phyloP scores from a whole-genome alignment of 768 basidiomycete genomes.

The Mycena belliarum region DNA sequence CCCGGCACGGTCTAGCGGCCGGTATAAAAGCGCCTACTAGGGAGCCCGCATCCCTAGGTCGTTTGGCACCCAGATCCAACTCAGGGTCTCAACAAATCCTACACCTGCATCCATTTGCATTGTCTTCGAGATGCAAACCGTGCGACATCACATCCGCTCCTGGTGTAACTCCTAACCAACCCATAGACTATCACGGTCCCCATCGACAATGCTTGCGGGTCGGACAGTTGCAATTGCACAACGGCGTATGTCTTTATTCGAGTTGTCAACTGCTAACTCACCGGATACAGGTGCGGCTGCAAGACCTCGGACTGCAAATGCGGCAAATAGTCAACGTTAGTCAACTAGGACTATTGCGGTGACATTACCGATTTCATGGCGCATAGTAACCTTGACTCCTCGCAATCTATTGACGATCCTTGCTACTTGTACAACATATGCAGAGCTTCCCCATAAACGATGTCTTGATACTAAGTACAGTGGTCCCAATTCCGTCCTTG shows the following conservation, averaged over 20 bases:
- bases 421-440: not conserved
- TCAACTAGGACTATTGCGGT: too few relatives aligned
- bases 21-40: not conserved
- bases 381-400: not conserved
- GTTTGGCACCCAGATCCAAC: too few relatives aligned
- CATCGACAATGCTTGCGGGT: slow-evolving; percentile 32
- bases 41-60: not conserved
- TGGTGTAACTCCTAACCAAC: not conserved
- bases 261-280: not conserved
- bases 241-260: slow-evolving; percentile 18
- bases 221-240: slow-evolving; percentile 28
- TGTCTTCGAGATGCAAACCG: slow-evolving; percentile 10
- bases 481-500: not conserved
- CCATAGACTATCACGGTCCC: slow-evolving; percentile 29
- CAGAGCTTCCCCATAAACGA: not conserved
- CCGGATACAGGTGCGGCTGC: slow-evolving; percentile 24
- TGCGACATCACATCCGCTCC: not conserved
- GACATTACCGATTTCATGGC: not conserved
- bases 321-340: not conserved
- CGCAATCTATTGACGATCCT: not conserved
- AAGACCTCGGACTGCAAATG: slow-evolving; percentile 9
- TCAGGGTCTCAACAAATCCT: too few relatives aligned
- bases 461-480: not conserved
- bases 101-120: not conserved
- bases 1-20: not conserved